Percentiles rank a stretch among this genome's conserved stretches.
These are phyloP conservation scores for Crithidia mellificae DNA, from an alignment of 208 protist species.

Conservation along the genomic window DNA sequence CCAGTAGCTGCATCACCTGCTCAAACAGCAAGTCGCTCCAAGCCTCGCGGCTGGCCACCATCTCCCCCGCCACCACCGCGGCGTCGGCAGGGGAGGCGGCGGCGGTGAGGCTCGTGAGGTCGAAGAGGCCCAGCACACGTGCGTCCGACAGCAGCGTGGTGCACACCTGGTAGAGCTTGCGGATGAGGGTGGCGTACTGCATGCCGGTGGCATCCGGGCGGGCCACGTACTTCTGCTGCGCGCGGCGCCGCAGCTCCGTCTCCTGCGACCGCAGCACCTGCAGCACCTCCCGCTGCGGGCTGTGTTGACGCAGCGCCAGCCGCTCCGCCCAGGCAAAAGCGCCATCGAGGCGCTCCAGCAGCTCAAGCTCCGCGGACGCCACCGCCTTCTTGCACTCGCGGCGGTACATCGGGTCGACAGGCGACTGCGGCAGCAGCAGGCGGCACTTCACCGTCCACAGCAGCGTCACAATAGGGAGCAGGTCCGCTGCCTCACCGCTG, in stretches of 20 bases:
- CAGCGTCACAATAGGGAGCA: conserved; percentile 49
- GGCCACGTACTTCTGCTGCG: conserved; percentile 41
- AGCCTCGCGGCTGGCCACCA: conserved; percentile 32
- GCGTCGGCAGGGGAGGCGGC: conserved; percentile 11
- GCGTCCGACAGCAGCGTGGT: conserved; percentile 66
- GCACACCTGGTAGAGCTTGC: conserved; percentile 67
- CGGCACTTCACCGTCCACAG: conserved; percentile 76
- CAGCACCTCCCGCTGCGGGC: conserved; percentile 45
- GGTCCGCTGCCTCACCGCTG: conserved; percentile 21
- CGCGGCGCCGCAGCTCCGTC: conserved; percentile 33
- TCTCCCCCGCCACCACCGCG: conserved; percentile 12
- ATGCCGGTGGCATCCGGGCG: conserved; percentile 69
- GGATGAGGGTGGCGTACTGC: conserved; percentile 74
- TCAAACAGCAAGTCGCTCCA: conserved; percentile 84
- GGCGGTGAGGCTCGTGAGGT: conserved; percentile 1
- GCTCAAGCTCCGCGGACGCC: conserved; percentile 40
- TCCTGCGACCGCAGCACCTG: conserved; percentile 40
- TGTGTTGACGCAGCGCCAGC: conserved; percentile 50
- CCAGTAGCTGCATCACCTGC: conserved; percentile 63
- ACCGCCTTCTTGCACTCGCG: conserved; percentile 49
- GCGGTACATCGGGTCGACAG: conserved; percentile 84
- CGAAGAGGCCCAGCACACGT: conserved; percentile 48
- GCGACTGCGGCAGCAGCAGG: conserved; percentile 74
- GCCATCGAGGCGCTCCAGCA: conserved; percentile 53
- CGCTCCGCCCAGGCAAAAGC: conserved; percentile 68